These are phyloP conservation scores for Naganishia kalamii DNA, from an alignment of 768 basidiomycete genomes.

Conservation along the genomic window DNA sequence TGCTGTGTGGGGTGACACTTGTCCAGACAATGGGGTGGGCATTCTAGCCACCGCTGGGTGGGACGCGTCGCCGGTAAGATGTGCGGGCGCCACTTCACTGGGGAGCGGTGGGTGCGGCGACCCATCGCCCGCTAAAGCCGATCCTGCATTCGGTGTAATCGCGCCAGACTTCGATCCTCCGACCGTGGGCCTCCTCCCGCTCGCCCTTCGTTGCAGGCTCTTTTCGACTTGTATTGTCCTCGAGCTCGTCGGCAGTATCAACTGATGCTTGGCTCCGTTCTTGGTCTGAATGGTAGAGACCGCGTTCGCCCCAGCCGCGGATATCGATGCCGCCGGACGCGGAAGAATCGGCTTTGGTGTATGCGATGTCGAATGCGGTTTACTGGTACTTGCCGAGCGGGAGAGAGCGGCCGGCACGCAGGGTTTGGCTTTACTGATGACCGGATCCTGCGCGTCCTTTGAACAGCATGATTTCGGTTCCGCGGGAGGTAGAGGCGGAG, in stretches of 20 bases:
- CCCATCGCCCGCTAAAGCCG: background rate
- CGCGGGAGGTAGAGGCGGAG: background rate
- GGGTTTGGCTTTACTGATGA: background rate
- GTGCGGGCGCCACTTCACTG: background rate
- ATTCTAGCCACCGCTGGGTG: too few species aligned
- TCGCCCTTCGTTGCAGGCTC: background rate
- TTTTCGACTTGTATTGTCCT: slow-evolving; percentile 10
- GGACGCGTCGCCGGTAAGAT: too few species aligned
- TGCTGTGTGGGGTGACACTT: too few species aligned
- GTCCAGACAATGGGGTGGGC: too few species aligned
- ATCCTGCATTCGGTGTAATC: background rate
- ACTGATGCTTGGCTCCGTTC: slow-evolving; percentile 8
- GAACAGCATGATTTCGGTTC: background rate
- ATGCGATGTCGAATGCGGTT: background rate
- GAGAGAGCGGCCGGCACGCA: background rate
- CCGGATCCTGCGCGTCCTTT: background rate
- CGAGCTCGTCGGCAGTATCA: slow-evolving; percentile 6
- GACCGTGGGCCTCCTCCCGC: background rate
- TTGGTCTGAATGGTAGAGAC: slow-evolving; percentile 9
- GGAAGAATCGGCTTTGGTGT: slow-evolving; percentile 3
- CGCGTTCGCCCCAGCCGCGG: background rate
- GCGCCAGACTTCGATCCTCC: background rate
- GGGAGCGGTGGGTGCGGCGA: background rate
- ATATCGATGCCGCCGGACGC: background rate
- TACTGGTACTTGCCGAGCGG: background rate